Conservation (phyloP, 2,329 filamentous ascomycete species). For the Neofusicoccum umdonicola region DNA sequence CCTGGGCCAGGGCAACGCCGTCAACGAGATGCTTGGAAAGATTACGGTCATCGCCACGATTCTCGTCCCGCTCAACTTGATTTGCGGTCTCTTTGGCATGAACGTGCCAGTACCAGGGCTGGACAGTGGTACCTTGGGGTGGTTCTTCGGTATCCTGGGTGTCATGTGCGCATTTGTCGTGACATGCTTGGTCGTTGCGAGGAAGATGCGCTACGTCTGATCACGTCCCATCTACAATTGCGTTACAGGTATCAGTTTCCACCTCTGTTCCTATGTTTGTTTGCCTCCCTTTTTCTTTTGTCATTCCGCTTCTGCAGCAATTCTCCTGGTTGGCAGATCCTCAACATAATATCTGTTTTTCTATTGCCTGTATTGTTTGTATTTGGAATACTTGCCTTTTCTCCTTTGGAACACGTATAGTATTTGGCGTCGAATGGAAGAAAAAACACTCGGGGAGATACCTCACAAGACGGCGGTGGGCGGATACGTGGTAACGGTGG, state of each 20-base stretch:
- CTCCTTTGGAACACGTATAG: not conserved
- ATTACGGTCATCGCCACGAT: slow-evolving; percentile 93
- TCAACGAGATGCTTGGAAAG: slow-evolving; percentile 88
- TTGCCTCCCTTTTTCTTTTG: not conserved
- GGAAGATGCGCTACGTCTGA: slow-evolving; percentile 37
- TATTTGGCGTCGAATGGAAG: not conserved
- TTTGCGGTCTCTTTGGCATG: slow-evolving; percentile 87
- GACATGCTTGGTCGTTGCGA: slow-evolving; percentile 40
- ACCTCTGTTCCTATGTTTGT: not conserved
- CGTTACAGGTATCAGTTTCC: not conserved
- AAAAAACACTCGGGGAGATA: not conserved
- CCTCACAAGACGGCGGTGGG: not conserved
- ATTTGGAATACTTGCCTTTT: not conserved
- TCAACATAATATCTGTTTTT: not conserved
- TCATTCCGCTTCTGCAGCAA: not conserved
- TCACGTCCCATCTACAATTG: not conserved
- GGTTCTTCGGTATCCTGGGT: slow-evolving; percentile 62
- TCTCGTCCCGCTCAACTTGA: slow-evolving; percentile 90
- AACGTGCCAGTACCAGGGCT: slow-evolving; percentile 69
- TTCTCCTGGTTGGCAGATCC: not conserved
- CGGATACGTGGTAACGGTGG: not conserved
- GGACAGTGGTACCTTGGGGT: slow-evolving; percentile 39
- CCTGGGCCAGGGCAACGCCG: slow-evolving; percentile 80
- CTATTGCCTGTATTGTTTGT: not conserved
- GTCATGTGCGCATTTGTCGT: slow-evolving; percentile 50